phyloP scores from a whole-genome alignment of 1,284 basidiomycete genomes.

The Pseudozyma pruni region DNA sequence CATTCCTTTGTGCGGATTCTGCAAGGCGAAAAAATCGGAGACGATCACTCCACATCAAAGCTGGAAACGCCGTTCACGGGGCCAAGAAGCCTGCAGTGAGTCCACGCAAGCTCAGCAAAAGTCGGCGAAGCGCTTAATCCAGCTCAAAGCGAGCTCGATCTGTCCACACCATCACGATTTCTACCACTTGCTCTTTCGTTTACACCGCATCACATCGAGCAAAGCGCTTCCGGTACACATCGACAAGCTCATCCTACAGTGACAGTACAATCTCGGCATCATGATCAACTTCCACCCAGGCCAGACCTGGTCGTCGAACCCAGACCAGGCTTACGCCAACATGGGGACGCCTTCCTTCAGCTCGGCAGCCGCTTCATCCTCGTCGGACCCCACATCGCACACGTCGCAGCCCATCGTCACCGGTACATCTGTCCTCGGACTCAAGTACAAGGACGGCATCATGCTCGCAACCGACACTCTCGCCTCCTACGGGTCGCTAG shows the following conservation, averaged over 20 bases:
- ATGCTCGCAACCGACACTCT: slow-evolving; percentile 99
- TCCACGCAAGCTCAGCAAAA: slow-evolving; percentile 36
- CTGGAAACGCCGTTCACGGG: slow-evolving; percentile 23
- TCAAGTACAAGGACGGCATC: slow-evolving; percentile 94
- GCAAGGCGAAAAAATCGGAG: background rate
- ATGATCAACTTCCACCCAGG: slow-evolving; percentile 51
- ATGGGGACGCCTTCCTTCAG: slow-evolving; percentile 64
- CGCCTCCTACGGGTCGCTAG: slow-evolving; percentile 95
- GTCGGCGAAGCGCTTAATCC: slow-evolving; percentile 38
- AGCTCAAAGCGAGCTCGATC: slow-evolving; percentile 7
- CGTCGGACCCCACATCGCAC: slow-evolving; percentile 42
- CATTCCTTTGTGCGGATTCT: background rate
- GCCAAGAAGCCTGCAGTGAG: background rate
- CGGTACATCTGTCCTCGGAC: slow-evolving; percentile 91
- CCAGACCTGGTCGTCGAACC: slow-evolving; percentile 50
- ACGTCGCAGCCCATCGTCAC: slow-evolving; percentile 89
- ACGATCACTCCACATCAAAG: slow-evolving; percentile 51
- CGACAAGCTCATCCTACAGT: background rate
- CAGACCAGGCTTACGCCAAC: slow-evolving; percentile 29
- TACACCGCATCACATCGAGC: background rate
- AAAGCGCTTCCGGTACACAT: too few relatives aligned
- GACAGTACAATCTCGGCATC: background rate
- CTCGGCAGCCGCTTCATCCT: slow-evolving; percentile 30
- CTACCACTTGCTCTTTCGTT: background rate
- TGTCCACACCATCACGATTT: slow-evolving; percentile 1